Evolutionary conservation across 2,329 filamentous ascomycete species (phyloP), one percentile per base, ranked within the genome.

Genomic region (Trichoderma oligosporum): DNA sequence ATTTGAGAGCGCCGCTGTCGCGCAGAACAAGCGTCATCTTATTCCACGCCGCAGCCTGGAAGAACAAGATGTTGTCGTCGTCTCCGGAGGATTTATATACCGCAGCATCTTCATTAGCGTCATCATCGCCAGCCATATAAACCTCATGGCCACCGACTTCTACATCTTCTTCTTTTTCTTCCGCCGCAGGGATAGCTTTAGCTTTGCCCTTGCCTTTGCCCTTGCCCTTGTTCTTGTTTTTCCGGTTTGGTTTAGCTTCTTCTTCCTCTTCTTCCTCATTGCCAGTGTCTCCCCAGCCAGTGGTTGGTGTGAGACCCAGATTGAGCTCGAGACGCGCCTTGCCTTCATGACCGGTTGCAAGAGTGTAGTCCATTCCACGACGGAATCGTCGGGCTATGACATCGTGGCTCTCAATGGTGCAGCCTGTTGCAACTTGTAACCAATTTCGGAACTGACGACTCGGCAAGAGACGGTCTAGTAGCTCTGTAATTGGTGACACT

Each of bases 61-160:
- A 83, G 72, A 84, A 84, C 45, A 85, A 75, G 61, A 84, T 83
- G 70, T 84, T 84, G 73, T 85, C 82, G 46, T 96, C 92, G 54
- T 95, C 93, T 38, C 84, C 81, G 51, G 82, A 81, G 1, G 88
- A 82, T 70, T 87, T 87, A 79, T 99, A 99, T 48, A 99, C 82
- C 7, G 94, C 94, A 1, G 93, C 92, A 70, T 95, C 90, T 20
- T 84, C 81, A 56, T 79, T 76, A 38, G 78, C 76, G 20, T 87
- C 86, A 36, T 91, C 88, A 48, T 92, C 89, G 52, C 87, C 89
- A 0, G 91, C 92, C 91, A 97, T 96, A 79, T 96, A 97, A 59
- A 96, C 88, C 67, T 92, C 88, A 69, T 91, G 88, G 29, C 89
- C 89, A 56, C 89, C 89, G 1, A 89, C 83, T 52, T 87, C 83